phyloP scores from a whole-genome alignment of 805 yeast species.

The Ogataea degrootiae region DNA sequence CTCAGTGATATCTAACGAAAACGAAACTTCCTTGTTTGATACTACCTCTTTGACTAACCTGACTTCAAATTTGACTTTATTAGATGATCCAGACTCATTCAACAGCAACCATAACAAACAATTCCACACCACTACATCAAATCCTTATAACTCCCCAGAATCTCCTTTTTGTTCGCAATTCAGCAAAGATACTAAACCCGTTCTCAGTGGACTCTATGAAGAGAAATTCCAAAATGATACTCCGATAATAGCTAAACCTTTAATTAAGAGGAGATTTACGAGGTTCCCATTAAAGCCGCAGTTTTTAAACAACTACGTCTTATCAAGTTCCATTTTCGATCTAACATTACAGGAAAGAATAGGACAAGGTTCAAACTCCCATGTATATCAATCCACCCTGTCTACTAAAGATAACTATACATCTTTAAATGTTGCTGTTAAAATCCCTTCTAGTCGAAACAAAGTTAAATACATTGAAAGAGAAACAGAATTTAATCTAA shows the following conservation, averaged over 20 bases:
- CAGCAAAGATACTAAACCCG: neutral
- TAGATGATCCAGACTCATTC: neutral
- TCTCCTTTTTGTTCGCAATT: constrained; percentile 2
- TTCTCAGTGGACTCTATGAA: constrained; percentile 1
- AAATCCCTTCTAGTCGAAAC: constrained; percentile 25
- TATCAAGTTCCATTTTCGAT: constrained; percentile 16
- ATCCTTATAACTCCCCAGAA: constrained; percentile 11
- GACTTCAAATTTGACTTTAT: too few relatives aligned
- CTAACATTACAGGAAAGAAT: constrained; percentile 15
- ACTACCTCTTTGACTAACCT: too few relatives aligned
- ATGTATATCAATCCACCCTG: constrained; percentile 22
- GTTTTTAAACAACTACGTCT: constrained; percentile 15
- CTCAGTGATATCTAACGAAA: too few relatives aligned
- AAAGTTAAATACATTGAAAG: constrained; percentile 22
- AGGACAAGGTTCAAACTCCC: constrained; percentile 29
- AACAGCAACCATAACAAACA: too few relatives aligned
- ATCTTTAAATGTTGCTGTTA: constrained; percentile 20
- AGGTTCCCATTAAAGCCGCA: constrained; percentile 9
- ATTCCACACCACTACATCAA: neutral
- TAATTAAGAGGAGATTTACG: too few relatives aligned
- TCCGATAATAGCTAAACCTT: too few relatives aligned
- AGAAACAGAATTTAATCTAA: constrained; percentile 22
- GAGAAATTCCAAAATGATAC: constrained; percentile 4
- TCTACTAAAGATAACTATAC: constrained; percentile 7
- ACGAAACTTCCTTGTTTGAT: too few relatives aligned